phyloP scores from a whole-genome alignment of 1,284 basidiomycete genomes.

The Apiotrichum gamsii region DNA sequence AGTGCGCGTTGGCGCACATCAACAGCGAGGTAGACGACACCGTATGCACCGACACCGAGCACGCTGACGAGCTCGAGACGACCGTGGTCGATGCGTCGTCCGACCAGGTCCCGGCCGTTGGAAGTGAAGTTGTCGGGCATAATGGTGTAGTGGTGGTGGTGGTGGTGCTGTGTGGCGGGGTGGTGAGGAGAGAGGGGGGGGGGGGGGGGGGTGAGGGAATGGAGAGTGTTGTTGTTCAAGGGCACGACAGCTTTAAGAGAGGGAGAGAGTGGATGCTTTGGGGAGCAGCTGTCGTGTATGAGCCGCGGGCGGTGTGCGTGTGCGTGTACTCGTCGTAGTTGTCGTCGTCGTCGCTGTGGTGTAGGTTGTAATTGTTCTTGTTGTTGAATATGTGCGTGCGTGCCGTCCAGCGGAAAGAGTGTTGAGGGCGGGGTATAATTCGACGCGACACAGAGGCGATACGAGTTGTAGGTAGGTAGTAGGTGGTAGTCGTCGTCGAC shows the following conservation, averaged over 20 bases:
- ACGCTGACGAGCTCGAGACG: constrained; percentile 71
- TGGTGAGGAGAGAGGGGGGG: too few species aligned
- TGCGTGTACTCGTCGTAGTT: too few species aligned
- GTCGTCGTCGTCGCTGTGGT: not conserved
- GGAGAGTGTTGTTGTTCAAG: too few species aligned
- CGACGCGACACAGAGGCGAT: too few species aligned
- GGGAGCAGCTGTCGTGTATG: not conserved
- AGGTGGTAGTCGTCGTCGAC: too few species aligned
- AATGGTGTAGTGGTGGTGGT: constrained; percentile 4
- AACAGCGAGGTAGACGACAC: constrained; percentile 86
- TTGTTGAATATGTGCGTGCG: too few species aligned
- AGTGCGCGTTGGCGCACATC: constrained; percentile 47
- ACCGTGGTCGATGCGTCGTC: constrained; percentile 62
- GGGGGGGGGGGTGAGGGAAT: too few species aligned
- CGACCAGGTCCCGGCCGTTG: constrained; percentile 49
- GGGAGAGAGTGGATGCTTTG: too few species aligned
- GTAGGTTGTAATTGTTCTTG: not conserved
- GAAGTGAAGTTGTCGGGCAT: constrained; percentile 41
- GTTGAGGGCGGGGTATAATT: too few species aligned
- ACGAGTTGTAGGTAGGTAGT: too few species aligned
- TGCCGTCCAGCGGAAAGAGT: too few species aligned
- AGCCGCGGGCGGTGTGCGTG: not conserved
- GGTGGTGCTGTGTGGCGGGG: not conserved
- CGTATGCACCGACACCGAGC: constrained; percentile 90
- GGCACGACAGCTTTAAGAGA: not conserved